These are phyloP conservation scores for Nicotiana tomentosiformis DNA, from an alignment of 257 asterid genomes.

Conservation along the genomic window DNA sequence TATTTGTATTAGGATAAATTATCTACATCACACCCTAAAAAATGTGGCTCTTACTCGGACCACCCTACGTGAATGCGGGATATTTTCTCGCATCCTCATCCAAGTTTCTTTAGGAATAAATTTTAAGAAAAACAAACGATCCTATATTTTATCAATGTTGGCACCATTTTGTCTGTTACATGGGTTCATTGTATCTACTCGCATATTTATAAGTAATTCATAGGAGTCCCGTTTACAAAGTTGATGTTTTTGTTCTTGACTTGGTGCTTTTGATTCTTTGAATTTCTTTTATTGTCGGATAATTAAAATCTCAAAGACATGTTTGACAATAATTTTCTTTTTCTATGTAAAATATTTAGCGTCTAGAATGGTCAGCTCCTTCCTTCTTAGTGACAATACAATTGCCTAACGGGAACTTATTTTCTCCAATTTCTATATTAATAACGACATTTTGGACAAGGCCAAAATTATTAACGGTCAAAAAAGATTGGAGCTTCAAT, in stretches of 20 bases:
- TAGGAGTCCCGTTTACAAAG: no score
- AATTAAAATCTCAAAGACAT: neutral
- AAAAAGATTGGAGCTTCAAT: neutral
- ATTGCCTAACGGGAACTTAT: neutral
- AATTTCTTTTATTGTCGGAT: neutral
- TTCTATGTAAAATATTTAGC: neutral
- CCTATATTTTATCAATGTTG: no score
- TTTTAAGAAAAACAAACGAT: no score
- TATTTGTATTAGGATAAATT: no score
- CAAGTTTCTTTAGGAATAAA: no score
- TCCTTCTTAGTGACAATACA: neutral
- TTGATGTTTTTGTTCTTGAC: no score
- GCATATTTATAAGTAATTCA: no score
- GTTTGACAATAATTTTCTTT: neutral
- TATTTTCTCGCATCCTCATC: no score
- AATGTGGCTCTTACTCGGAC: fast-evolving
- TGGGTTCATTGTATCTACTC: no score
- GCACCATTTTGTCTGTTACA: no score
- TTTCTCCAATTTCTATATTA: neutral
- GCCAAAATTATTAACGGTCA: neutral
- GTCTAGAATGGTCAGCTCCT: neutral
- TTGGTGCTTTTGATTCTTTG: neutral
- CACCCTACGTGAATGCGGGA: no score
- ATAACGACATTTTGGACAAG: neutral
- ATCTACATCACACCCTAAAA: no score